These are phyloP conservation scores for Cornus kousa DNA, from an alignment of 148 eudicot genomes.

Conservation along the genomic window DNA sequence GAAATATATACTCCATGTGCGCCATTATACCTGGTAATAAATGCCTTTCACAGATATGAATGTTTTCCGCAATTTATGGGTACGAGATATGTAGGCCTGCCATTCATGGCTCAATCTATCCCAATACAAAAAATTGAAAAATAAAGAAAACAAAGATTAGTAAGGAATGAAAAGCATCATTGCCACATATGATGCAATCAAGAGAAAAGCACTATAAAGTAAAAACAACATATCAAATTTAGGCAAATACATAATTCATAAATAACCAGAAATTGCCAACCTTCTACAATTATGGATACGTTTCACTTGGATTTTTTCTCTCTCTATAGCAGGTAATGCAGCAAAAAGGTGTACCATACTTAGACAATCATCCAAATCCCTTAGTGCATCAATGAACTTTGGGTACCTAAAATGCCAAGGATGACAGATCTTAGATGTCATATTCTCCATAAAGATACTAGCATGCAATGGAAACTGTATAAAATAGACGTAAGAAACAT, in stretches of 20 bases:
- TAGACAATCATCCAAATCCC: constrained; percentile 92
- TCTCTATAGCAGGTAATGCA: constrained; percentile 76
- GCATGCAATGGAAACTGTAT: background rate
- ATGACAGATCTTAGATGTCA: background rate
- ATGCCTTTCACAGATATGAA: constrained; percentile 96
- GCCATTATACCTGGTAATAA: constrained; percentile 72
- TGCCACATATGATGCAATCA: background rate
- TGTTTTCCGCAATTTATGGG: constrained; percentile 83
- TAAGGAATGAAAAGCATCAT: background rate
- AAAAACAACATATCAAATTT: background rate
- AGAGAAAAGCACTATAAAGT: background rate
- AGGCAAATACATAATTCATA: background rate
- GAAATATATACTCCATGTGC: background rate
- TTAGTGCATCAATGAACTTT: constrained; percentile 77
- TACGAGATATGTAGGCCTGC: constrained; percentile 84
- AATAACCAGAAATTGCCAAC: constrained; percentile 26
- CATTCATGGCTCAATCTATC: constrained; percentile 92
- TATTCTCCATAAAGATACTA: background rate
- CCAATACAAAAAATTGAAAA: background rate
- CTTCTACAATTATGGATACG: constrained; percentile 86
- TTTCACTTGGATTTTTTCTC: constrained; percentile 68
- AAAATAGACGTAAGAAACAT: background rate
- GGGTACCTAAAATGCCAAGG: constrained; percentile 64
- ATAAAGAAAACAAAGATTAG: background rate
- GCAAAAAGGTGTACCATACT: constrained; percentile 96